These are phyloP conservation scores for Phialophora chinensis DNA, from an alignment of 2,329 filamentous ascomycete genomes.

Conservation along the genomic window DNA sequence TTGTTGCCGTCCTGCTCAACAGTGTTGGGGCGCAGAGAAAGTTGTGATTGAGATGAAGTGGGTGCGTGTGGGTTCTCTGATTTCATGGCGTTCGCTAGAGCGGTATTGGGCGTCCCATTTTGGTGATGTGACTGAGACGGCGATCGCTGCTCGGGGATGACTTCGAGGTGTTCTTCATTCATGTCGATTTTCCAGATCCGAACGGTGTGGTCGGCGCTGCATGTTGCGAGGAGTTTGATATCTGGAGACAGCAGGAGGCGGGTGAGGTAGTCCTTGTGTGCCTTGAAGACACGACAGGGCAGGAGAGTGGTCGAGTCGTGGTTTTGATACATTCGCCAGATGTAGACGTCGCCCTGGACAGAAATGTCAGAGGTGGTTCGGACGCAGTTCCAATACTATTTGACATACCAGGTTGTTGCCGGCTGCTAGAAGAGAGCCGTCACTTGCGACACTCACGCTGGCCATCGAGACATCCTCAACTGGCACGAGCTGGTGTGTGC, in stretches of 20 bases:
- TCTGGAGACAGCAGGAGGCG: conserved; percentile 90
- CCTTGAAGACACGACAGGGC: conserved; percentile 85
- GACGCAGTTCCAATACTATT: neutral
- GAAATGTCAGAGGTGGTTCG: neutral
- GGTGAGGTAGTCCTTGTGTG: conserved; percentile 91
- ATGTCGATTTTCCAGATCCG: conserved; percentile 95
- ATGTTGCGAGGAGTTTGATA: conserved; percentile 91
- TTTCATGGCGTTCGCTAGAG: neutral
- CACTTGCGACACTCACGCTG: conserved; percentile 93
- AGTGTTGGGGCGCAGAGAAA: conserved; percentile 10
- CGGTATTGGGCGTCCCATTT: neutral
- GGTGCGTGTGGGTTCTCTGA: conserved; percentile 4
- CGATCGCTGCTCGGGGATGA: conserved; percentile 25
- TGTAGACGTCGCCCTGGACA: conserved; percentile 86
- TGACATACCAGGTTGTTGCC: conserved; percentile 80
- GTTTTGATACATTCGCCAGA: conserved; percentile 90
- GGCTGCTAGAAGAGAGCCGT: conserved; percentile 89
- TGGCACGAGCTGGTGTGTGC: conserved; percentile 92
- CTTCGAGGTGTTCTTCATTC: conserved; percentile 54
- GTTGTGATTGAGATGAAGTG: conserved; percentile 12
- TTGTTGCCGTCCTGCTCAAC: conserved; percentile 7
- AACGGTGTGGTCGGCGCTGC: conserved; percentile 90
- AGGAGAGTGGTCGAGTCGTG: conserved; percentile 82
- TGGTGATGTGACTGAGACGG: conserved; percentile 11
- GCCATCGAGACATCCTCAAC: conserved; percentile 94